Conservation (phyloP, 2,329 filamentous ascomycete genomes). For the Dactylellina drechsleri region DNA sequence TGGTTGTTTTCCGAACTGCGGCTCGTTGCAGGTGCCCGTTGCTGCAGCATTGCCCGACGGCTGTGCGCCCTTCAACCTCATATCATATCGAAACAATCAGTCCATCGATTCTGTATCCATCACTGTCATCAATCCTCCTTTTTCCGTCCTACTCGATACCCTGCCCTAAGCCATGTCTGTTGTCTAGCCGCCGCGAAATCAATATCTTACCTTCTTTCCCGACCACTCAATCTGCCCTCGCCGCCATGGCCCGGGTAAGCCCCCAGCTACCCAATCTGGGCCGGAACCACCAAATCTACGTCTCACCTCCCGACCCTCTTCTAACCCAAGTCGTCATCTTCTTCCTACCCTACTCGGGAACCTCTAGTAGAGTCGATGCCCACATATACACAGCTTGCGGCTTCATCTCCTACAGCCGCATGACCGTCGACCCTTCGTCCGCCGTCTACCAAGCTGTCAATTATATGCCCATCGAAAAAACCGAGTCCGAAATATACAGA, state of each 20-base stretch:
- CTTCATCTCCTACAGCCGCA: constrained; percentile 85
- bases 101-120: no score
- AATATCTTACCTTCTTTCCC: background rate
- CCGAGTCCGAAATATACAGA: constrained; percentile 84
- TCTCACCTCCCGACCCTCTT: constrained; percentile 85
- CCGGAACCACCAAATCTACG: constrained; percentile 75
- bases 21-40: no score
- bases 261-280: constrained; percentile 57
- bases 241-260: constrained; percentile 57
- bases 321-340: constrained; percentile 88
- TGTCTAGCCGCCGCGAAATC: background rate
- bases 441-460: constrained; percentile 90
- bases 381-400: constrained; percentile 92
- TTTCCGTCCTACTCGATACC: no score
- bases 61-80: no score
- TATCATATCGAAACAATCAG: no score
- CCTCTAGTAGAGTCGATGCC: constrained; percentile 92
- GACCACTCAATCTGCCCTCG: background rate
- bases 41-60: no score
- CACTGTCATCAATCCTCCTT: no score
- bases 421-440: constrained; percentile 92
- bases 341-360: constrained; percentile 88
- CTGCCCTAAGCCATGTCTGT: constrained; percentile 16
- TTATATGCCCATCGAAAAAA: constrained; percentile 89
- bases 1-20: background rate